Conservation (phyloP, 495 filamentous ascomycete genomes). For the Beverwykella pulmonaria region DNA sequence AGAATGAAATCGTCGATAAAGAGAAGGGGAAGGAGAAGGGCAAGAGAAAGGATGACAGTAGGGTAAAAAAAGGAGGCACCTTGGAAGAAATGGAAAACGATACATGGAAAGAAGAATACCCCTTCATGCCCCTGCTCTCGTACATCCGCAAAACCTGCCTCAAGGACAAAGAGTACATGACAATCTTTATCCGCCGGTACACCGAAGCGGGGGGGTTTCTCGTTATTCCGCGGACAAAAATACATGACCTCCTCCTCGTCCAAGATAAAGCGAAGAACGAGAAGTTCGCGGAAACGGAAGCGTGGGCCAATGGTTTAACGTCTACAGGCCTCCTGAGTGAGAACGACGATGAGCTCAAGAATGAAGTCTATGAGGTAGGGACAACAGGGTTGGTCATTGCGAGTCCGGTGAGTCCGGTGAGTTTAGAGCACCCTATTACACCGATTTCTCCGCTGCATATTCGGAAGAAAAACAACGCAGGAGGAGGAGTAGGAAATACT, state of each 20-base stretch:
- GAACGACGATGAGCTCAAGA: no score
- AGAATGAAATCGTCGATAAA: neutral
- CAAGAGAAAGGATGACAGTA: neutral
- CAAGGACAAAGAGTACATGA: neutral
- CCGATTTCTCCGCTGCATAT: no score
- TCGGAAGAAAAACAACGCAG: no score
- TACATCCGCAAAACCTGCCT: neutral
- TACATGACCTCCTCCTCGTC: neutral
- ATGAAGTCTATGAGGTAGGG: no score
- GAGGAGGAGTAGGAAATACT: no score
- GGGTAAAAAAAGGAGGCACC: no score
- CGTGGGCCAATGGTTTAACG: no score
- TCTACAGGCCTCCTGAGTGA: no score
- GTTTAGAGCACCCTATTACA: no score
- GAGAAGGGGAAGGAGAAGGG: neutral
- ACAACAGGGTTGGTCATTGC: no score
- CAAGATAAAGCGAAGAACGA: neutral
- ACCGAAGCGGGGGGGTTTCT: neutral
- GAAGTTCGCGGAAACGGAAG: neutral
- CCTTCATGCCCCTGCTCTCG: neutral
- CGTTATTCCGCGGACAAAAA: neutral
- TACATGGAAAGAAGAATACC: neutral
- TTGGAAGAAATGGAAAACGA: no score
- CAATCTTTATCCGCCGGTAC: neutral
- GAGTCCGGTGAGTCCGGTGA: no score